Percentiles rank a stretch among this genome's conserved stretches.
These are phyloP conservation scores for Paraleonurus japonicus DNA, from an alignment of 257 asterid genomes.

Conservation along the genomic window DNA sequence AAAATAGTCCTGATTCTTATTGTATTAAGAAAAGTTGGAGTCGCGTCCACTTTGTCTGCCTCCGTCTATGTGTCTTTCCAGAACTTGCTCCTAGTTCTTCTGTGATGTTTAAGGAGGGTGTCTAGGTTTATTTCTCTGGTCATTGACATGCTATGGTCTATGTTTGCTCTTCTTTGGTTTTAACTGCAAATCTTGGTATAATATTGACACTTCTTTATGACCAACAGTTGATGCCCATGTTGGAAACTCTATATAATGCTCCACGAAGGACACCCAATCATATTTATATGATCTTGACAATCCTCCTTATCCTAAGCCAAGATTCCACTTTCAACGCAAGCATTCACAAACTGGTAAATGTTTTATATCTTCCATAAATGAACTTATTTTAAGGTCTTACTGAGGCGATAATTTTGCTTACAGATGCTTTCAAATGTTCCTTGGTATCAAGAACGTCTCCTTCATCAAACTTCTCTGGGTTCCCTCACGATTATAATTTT, in stretches of 20 bases:
- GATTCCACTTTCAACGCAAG: conserved; percentile 90
- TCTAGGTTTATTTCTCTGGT: conserved; percentile 1
- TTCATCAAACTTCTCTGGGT: conserved; percentile 53
- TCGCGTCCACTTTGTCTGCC: neutral
- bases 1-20: neutral
- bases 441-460: conserved; percentile 54
- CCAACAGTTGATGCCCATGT: conserved; percentile 86
- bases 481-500: conserved; percentile 85
- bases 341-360: conserved; percentile 74
- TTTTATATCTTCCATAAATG: conserved; percentile 7
- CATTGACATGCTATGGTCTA: conserved; percentile 4
- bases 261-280: conserved; percentile 78
- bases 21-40: neutral
- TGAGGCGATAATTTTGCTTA: conserved; percentile 25
- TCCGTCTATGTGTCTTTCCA: neutral
- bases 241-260: conserved; percentile 83
- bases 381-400: conserved; percentile 17
- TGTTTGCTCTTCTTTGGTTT: conserved; percentile 7
- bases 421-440: conserved; percentile 79
- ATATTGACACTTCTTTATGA: conserved; percentile 25
- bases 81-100: neutral
- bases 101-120: neutral
- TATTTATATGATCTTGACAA: conserved; percentile 84
- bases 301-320: conserved; percentile 90
- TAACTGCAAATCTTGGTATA: conserved; percentile 17